Evolutionary conservation across 2,329 filamentous ascomycete genomes (phyloP).

Genomic region (Diatrype stigma): DNA sequence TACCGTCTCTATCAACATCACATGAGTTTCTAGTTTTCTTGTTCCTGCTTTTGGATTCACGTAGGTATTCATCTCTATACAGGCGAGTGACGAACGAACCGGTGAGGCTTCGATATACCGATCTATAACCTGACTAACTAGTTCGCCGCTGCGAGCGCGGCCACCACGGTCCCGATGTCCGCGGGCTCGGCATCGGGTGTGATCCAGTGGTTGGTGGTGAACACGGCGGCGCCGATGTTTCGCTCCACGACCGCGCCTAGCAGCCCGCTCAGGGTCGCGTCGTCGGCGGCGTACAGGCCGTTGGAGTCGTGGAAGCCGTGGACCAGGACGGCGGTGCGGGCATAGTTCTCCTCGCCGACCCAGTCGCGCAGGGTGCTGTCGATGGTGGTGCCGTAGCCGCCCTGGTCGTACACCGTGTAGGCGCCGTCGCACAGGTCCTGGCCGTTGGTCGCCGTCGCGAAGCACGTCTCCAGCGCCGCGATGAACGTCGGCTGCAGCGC

Average conservation of each 20-base stretch:
- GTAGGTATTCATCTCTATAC: no score
- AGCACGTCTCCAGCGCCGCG: constrained; percentile 5
- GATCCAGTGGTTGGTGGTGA: constrained; percentile 4
- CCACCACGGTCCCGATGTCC: constrained; percentile 1
- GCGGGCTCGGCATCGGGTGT: constrained; percentile 2
- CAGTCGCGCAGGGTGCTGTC: constrained; percentile 1
- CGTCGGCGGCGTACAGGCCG: not conserved
- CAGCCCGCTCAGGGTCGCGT: not conserved
- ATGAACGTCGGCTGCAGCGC: not conserved
- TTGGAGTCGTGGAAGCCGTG: constrained; percentile 5
- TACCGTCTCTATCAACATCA: no score
- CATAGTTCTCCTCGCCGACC: constrained; percentile 2
- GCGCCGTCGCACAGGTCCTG: constrained; percentile 1
- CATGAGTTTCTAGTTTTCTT: no score
- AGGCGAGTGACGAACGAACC: no score
- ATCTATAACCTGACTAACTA: no score
- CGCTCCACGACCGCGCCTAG: not conserved
- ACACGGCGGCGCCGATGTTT: not conserved
- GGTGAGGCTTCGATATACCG: no score
- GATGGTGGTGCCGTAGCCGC: constrained; percentile 3
- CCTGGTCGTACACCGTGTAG: constrained; percentile 3
- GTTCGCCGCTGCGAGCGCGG: not conserved
- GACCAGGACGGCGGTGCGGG: constrained; percentile 2
- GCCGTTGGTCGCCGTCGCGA: constrained; percentile 1
- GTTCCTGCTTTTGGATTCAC: no score